Evolutionary conservation across 2,329 filamentous ascomycete species (phyloP), one percentile per base, ranked within the genome.

Genomic region (Blumeria graminis): DNA sequence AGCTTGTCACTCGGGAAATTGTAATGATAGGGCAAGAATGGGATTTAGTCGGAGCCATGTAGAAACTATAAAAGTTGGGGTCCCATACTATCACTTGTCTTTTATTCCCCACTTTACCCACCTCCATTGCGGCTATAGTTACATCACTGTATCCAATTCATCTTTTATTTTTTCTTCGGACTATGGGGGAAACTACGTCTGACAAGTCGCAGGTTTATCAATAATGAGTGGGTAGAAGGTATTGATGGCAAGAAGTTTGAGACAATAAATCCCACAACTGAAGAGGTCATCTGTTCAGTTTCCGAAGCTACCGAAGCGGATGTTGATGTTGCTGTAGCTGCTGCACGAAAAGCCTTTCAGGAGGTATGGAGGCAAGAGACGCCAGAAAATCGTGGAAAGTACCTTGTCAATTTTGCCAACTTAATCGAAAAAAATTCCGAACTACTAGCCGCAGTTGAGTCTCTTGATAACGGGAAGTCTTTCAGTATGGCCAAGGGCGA

Each of bases 241-340:
- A 81, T 84, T 61, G 86, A 94, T 64, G 88, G 88, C 73, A 83
- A 86, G 77, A 88, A 82, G 63, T 92, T 94, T 67, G 87, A 94
- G 72, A 84, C 88, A 69, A 82, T 92, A 76, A 94, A 94, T 77
- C 88, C 88, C 58, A 67, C 82, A 61, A 86, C 79, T 62, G 89
- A 94, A 71, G 81, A 88, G 70, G 79, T 86, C 66, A 93, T 94
- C 73, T 78, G 75, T 74, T 81, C 81, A 56, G 85, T 94, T 64
- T 73, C 79, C 68, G 88, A 94, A 72, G 89, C 82, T 67, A 85
- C 82, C 61, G 87, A 93, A 75, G 88, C 93, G 75, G 86, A 92
- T 72, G 73, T 82, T 68, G 79, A 81, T 69, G 72, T 88, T 58
- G 89, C 89, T 60, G 89, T 95, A 61, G 73, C 77, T 57, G 88